Evolutionary conservation across 2,329 filamentous ascomycete genomes (phyloP).

Genomic region (Gliomastix tumulicola): DNA sequence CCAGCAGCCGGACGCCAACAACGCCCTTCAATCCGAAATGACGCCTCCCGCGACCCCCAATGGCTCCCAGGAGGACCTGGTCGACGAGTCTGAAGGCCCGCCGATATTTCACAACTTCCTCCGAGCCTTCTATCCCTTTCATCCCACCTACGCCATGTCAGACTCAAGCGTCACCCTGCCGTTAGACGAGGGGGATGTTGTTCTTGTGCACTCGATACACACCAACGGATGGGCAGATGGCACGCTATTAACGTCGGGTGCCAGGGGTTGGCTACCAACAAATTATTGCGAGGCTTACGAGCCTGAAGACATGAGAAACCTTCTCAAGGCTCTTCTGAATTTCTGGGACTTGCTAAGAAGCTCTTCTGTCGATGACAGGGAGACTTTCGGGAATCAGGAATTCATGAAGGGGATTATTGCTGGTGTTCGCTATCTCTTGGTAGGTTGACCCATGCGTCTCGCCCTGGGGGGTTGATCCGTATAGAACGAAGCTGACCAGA

Average conservation of each 20-base stretch:
- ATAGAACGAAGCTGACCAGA: too few species aligned
- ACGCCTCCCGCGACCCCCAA: constrained; percentile 73
- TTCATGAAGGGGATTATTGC: constrained; percentile 93
- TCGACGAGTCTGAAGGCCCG: constrained; percentile 34
- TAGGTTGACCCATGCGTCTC: too few species aligned
- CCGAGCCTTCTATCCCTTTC: constrained; percentile 88
- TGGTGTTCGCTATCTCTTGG: constrained; percentile 82
- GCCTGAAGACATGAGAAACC: constrained; percentile 74
- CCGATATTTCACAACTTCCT: constrained; percentile 89
- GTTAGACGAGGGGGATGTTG: constrained; percentile 83
- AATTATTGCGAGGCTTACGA: constrained; percentile 98
- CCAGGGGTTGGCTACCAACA: constrained; percentile 90
- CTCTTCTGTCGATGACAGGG: constrained; percentile 65
- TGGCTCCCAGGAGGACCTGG: constrained; percentile 54
- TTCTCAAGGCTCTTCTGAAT: constrained; percentile 80
- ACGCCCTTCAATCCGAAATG: constrained; percentile 51
- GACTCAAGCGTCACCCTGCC: constrained; percentile 84
- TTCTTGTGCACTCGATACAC: constrained; percentile 92
- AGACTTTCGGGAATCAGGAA: constrained; percentile 83
- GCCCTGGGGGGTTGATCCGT: too few species aligned
- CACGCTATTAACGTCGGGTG: constrained; percentile 77
- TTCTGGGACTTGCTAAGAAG: constrained; percentile 88
- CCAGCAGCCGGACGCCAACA: constrained; percentile 19
- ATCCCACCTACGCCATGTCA: constrained; percentile 68
- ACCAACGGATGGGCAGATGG: constrained; percentile 98